Percentiles rank a stretch among this genome's conserved stretches.
These are phyloP conservation scores for Pharus latifolius DNA, from an alignment of 176 grass and related monocot species.

Conservation along the genomic window DNA sequence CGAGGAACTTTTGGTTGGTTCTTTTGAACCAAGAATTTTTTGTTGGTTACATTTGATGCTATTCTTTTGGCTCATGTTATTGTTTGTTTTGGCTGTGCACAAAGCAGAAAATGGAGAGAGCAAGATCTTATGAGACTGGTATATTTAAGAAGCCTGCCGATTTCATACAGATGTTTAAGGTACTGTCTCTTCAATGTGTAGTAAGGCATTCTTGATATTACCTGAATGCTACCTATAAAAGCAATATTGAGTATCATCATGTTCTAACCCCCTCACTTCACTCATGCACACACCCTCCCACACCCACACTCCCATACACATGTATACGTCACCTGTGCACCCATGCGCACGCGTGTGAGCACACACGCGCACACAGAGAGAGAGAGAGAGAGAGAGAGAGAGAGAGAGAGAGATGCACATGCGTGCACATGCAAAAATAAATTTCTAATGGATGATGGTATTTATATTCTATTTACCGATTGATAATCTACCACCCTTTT, in stretches of 20 bases:
- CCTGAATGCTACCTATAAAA: neutral
- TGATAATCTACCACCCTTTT: neutral
- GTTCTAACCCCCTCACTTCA: neutral
- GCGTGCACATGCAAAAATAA: too few relatives aligned
- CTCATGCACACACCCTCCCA: too few relatives aligned
- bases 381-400: too few relatives aligned
- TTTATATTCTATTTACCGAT: neutral
- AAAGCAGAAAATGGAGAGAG: constrained; percentile 90
- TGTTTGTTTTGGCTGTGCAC: constrained; percentile 11
- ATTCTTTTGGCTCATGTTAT: constrained; percentile 14
- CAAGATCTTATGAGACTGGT: constrained; percentile 75
- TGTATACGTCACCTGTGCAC: too few relatives aligned
- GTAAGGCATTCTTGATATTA: constrained; percentile 10
- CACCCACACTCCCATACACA: too few relatives aligned
- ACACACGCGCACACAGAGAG: too few relatives aligned
- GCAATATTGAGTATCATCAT: neutral
- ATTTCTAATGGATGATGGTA: too few relatives aligned
- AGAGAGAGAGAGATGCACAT: too few relatives aligned
- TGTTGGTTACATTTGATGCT: neutral
- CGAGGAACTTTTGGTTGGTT: neutral
- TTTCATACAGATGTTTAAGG: constrained; percentile 99
- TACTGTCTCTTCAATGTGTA: constrained; percentile 15
- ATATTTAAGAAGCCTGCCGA: constrained; percentile 84
- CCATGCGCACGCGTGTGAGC: too few relatives aligned
- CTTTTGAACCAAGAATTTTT: neutral